Conservation (phyloP, 305 asterid genomes). For the Solanum aculeatissimum region DNA sequence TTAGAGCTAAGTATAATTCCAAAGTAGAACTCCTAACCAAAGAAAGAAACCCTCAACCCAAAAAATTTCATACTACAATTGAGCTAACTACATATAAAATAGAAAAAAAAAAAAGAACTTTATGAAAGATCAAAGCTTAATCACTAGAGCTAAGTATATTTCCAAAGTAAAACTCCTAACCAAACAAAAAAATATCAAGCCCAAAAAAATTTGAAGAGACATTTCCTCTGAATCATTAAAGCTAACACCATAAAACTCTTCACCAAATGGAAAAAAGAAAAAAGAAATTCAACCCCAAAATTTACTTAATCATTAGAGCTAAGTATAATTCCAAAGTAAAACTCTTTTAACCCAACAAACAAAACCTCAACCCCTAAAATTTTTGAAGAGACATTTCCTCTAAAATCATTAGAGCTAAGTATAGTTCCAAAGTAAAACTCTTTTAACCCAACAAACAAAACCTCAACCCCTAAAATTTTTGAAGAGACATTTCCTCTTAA, state of each 20-base stretch:
- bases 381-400: no score
- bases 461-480: no score
- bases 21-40: background rate
- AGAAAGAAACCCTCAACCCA: background rate
- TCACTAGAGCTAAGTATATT: background rate
- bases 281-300: no score
- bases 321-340: background rate
- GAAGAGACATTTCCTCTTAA: no score
- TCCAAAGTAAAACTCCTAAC: background rate
- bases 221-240: background rate
- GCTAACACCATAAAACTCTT: background rate
- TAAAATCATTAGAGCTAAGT: background rate
- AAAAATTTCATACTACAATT: background rate
- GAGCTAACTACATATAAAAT: background rate
- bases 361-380: no score
- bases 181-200: no score
- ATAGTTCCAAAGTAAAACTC: background rate
- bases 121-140: constrained; percentile 24
- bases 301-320: constrained; percentile 11
- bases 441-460: no score
- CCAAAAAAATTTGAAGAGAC: no score
- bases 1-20: background rate
- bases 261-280: no score
- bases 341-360: no score
- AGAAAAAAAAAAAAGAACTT: background rate